Evolutionary conservation across 1,284 basidiomycete species (phyloP), one percentile per base, ranked within the genome.

Genomic region (Leccinum insolens): DNA sequence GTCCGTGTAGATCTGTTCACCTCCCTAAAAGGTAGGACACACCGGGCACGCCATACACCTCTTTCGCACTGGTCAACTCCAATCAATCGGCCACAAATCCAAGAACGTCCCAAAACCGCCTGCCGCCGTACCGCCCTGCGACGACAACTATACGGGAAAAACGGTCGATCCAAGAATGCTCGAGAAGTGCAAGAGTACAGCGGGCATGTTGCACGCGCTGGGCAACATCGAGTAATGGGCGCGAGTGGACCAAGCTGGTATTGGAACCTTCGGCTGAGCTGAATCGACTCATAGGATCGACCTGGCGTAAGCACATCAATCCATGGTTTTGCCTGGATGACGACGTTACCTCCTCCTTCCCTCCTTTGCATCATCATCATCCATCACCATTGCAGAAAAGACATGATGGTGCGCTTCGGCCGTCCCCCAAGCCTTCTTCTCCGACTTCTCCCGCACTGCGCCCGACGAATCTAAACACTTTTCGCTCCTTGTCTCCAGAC

Each of bases 141-240:
- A 63, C 34, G 20, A 37, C 62, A 55, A 63, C 12, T 63, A 52
- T 12, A 37, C 46, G n/a, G 31, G 46, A 31, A 63, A 63, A 2
- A 63, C 31, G 7, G 46, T 63, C 12, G 62, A 63, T 55, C 46
- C 62, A 15, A 49, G 62, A 17, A 63, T 55, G 2, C 4, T 63
- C 46, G n/a, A 11, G n/a, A 52, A 63, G 31, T 46, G 62, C 17
- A 63, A 52, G 41, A 52, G 31, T n/a, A 31, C 62, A 52, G 62
- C 46, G 28, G 46, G 52, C 62, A 63, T 63, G 62, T 37, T 63
- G 1, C 46, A 15, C 7, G 46, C 62, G 12, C n/a, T 63, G 15
- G 62, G 46, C 3, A 63, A 63, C 62, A 63, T 63, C 28, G 62
- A 63, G 12, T 46, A 63, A 52, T 63, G 62, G 62, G 62, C 46